These are phyloP conservation scores for Cadophora sp. DNA, from an alignment of 2,329 filamentous ascomycete genomes.

Conservation along the genomic window DNA sequence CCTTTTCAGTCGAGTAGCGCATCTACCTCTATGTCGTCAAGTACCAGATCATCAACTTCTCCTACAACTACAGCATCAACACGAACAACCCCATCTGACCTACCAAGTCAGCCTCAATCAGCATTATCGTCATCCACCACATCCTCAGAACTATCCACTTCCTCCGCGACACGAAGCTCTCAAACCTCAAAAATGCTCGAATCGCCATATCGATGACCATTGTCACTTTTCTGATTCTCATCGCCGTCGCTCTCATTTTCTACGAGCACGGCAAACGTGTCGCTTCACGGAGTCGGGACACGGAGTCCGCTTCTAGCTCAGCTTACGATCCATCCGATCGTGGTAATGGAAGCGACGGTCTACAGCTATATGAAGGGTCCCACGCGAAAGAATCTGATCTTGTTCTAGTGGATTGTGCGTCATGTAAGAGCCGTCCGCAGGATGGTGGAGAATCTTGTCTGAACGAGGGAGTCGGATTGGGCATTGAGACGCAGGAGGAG, in stretches of 20 bases:
- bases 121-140: not conserved
- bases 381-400: not conserved
- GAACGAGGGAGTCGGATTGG: not conserved
- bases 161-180: not conserved
- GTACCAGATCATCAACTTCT: not conserved
- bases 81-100: not conserved
- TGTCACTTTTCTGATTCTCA: not conserved
- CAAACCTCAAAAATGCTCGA: not conserved
- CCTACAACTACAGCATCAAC: not conserved
- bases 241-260: not conserved
- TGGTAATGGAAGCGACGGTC: not conserved
- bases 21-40: not conserved
- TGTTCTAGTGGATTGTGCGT: not conserved
- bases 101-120: not conserved
- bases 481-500: not conserved
- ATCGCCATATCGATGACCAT: not conserved
- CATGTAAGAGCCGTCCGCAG: not conserved
- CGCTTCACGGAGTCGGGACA: not conserved
- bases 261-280: constrained; percentile 7
- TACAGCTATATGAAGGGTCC: not conserved
- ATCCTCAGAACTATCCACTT: not conserved
- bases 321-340: not conserved
- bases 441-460: not conserved
- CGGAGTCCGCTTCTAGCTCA: not conserved
- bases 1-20: not conserved